These are phyloP conservation scores for Rhododendron simsii DNA, from an alignment of 148 eudicot species.

Conservation along the genomic window DNA sequence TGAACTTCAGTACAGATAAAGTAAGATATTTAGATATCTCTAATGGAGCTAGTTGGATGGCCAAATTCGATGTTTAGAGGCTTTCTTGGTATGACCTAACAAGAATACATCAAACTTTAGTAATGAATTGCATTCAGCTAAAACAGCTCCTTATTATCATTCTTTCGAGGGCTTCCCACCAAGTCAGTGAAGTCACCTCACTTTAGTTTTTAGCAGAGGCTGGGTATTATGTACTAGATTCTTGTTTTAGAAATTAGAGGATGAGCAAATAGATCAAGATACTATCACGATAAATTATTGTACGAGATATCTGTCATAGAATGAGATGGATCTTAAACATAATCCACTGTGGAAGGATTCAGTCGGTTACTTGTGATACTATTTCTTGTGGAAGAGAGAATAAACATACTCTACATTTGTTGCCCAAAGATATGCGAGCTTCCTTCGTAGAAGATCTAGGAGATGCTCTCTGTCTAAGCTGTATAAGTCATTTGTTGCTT, in stretches of 20 bases:
- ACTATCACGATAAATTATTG: background rate
- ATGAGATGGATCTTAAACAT: background rate
- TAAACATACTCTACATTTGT: background rate
- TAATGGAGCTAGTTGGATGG: background rate
- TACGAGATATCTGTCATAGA: background rate
- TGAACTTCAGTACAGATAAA: background rate
- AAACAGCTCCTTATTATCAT: background rate
- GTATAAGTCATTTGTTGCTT: background rate
- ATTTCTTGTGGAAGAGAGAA: background rate
- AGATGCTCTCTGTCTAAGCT: background rate
- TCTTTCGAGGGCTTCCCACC: background rate
- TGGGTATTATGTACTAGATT: background rate
- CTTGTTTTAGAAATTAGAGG: background rate
- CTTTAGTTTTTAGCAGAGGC: background rate
- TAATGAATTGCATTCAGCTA: background rate
- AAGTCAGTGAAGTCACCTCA: background rate
- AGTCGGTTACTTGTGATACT: too few relatives aligned
- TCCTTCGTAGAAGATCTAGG: background rate
- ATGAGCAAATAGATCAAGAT: background rate
- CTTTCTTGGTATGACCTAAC: background rate
- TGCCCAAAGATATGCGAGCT: background rate
- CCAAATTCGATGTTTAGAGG: background rate
- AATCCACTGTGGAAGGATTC: background rate
- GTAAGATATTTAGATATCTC: background rate
- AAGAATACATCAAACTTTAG: background rate